Evolutionary conservation across 352 stramenopile species (phyloP), one percentile per base, ranked within the genome.

Genomic region (Phytophthora syringae): DNA sequence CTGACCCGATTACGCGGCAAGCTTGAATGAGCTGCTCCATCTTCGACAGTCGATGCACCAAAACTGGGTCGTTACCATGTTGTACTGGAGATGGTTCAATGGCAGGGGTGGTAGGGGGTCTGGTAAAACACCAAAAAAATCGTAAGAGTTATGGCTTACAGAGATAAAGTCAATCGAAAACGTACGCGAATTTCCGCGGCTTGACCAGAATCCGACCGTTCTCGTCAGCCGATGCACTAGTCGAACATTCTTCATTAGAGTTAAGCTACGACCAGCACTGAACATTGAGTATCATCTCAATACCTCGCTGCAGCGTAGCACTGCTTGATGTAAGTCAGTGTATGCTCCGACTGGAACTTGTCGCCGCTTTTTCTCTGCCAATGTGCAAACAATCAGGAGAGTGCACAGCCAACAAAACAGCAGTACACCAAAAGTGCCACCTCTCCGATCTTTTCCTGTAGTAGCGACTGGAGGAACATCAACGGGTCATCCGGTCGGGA

Each of bases 261-360:
- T 18, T 18, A 39, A 36, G 47, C 10, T 18, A 6, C 16, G 15
- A 39, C 21, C 12, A 25, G 7, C 18, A 47, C 24, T 25, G 9
- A 2, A 27, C 40, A n/a, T 9, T 27, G 1, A 47, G 15, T 16
- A 47, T 9, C n/a, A 10, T 25, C 12, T 51, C 49, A 12, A 60
- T 32, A 93, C 79, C 83, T 94, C 5, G 90, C 88, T 15, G 87
- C 86, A 15, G 86, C 82, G 64, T 97, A 97, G 74, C 87, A 95
- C 56, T 94, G 87, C 60, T 94, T 94, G 64, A 97, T 92, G 54
- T 93, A 95, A 22, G 76, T 52, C 52, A 92, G 66, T 2, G 89
- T 86, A 28, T 97, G 86, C 25, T 95, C 88, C 1, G 84, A 67
- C 22, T 88, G 77, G 65, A 96, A 97, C 48, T 88, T 88, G 51